A percentile compares a stretch with the other conserved stretches of the same genome.
These are phyloP conservation scores for Malassezia yamatoensis DNA, from an alignment of 1,284 basidiomycete genomes.

Conservation along the genomic window DNA sequence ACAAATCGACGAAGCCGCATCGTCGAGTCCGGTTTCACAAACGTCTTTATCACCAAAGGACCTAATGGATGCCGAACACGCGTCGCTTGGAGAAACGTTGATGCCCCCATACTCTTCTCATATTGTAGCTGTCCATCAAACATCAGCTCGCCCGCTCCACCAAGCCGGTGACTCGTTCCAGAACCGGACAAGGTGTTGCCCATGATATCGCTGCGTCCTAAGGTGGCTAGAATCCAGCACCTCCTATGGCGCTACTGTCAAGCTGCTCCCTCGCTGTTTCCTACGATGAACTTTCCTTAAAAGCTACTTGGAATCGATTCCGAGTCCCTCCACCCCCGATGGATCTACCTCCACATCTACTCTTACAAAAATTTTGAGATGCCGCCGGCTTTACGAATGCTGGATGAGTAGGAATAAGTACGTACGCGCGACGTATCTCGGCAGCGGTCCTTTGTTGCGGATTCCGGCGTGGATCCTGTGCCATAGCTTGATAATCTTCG, in stretches of 20 bases:
- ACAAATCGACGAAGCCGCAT: constrained; percentile 61
- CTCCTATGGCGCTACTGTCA: too few species aligned
- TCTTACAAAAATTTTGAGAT: not conserved
- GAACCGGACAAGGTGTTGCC: constrained; percentile 9
- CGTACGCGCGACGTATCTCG: constrained; percentile 56
- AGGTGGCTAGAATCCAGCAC: too few species aligned
- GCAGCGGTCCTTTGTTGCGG: constrained; percentile 75
- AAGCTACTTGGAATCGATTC: not conserved
- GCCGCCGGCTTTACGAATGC: constrained; percentile 16
- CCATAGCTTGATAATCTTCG: constrained; percentile 65
- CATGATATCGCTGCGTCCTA: not conserved
- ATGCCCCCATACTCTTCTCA: constrained; percentile 63
- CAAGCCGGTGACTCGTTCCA: constrained; percentile 3
- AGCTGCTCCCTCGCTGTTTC: too few species aligned
- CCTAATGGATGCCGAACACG: constrained; percentile 64
- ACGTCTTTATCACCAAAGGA: constrained; percentile 66
- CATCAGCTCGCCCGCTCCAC: constrained; percentile 11
- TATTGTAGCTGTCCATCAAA: constrained; percentile 4
- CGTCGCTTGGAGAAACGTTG: constrained; percentile 88
- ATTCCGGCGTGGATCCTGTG: constrained; percentile 68
- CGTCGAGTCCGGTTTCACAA: constrained; percentile 68
- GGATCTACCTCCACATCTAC: not conserved
- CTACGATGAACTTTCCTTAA: too few species aligned
- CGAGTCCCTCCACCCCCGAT: not conserved
- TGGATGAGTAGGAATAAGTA: constrained; percentile 9